Percentiles rank a stretch among this genome's conserved stretches.
Conservation (phyloP, 768 basidiomycete species). For the Lyophyllum decastes region DNA sequence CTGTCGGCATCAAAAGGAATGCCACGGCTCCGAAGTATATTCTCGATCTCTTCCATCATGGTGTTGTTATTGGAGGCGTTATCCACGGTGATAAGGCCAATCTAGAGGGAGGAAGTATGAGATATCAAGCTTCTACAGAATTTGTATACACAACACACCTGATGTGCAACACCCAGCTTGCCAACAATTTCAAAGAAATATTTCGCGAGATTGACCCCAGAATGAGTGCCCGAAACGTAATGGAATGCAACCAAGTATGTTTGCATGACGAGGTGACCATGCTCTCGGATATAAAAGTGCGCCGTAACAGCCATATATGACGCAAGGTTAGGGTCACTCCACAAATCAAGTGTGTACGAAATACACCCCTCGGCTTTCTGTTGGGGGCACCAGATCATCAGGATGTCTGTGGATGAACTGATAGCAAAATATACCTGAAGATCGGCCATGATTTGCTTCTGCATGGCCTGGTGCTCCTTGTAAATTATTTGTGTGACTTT, state of each 20-base stretch:
- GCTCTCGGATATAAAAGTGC: conserved; percentile 24
- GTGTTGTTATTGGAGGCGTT: conserved; percentile 38
- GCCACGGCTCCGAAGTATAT: background rate
- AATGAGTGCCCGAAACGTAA: conserved; percentile 28
- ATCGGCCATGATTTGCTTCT: conserved; percentile 19
- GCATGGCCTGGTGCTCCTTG: conserved; percentile 20
- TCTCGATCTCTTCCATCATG: conserved; percentile 26
- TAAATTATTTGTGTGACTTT: conserved; percentile 28
- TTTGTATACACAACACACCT: conserved; percentile 15
- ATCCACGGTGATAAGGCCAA: conserved; percentile 32
- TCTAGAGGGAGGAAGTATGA: conserved; percentile 5
- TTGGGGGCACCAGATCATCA: background rate
- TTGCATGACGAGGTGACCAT: conserved; percentile 20
- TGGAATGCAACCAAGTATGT: conserved; percentile 32
- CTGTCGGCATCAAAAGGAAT: conserved; percentile 21
- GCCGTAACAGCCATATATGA: conserved; percentile 33
- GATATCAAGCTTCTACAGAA: background rate
- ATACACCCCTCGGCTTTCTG: conserved; percentile 29
- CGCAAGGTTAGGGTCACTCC: conserved; percentile 26
- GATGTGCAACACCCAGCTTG: conserved; percentile 18
- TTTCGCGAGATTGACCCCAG: conserved; percentile 25
- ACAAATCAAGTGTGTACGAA: conserved; percentile 36
- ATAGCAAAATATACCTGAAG: conserved; percentile 20
- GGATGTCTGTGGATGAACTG: background rate
- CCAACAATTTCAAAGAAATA: conserved; percentile 25